Evolutionary conservation across 257 asterid genomes (phyloP), one percentile per base, ranked within the genome.

Genomic region (Salvia rosmarinus): DNA sequence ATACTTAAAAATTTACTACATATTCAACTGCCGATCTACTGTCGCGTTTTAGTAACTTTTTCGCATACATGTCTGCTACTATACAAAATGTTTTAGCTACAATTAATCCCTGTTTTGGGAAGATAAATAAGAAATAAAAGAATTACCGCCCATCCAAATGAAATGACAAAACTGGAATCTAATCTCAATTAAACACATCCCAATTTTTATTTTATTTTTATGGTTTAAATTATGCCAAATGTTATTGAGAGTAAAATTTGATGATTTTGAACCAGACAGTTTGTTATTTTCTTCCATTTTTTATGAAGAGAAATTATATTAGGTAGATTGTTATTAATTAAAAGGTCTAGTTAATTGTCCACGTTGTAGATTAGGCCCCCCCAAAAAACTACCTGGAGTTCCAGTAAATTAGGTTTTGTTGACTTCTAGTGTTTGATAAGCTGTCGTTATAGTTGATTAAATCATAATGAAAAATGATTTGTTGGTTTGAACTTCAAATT

Each of bases 61-160:
- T 58, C 54, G n/a, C 43, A 30, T 44, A 13, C 50, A 65, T 58
- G 77, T 59, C 63, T 35, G 16, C 40, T 47, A 49, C 14, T 60
- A 63, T 6, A 39, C 19, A 68, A 70, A 44, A 32, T 37, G 40
- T n/a, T 71, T 51, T 69, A 62, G 64, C 5, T 19, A 47, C 49
- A 8, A 0, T 56, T 34, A 10, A 64, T 47, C 50, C 13, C 8
- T 1, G 4, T 19, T 71, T 50, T 77, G 47, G 73, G 73, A 70
- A 64, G 19, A 68, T 76, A 69, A 76, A 76, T 44, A 57, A 8
- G 34, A 64, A 77, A 1, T 6, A 17, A 64, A 21, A 5, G 34
- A 77, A 55, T 77, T 58, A 71, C 81, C 70, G 77, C 4, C 68
- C 78, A 60, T 3, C 52, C 71, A 20, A 70, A 61, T 34, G 65